Percentiles rank a stretch among this genome's conserved stretches.
phyloP scores from a whole-genome alignment of 2,329 filamentous ascomycete genomes.

The Annulohypoxylon truncatum region DNA sequence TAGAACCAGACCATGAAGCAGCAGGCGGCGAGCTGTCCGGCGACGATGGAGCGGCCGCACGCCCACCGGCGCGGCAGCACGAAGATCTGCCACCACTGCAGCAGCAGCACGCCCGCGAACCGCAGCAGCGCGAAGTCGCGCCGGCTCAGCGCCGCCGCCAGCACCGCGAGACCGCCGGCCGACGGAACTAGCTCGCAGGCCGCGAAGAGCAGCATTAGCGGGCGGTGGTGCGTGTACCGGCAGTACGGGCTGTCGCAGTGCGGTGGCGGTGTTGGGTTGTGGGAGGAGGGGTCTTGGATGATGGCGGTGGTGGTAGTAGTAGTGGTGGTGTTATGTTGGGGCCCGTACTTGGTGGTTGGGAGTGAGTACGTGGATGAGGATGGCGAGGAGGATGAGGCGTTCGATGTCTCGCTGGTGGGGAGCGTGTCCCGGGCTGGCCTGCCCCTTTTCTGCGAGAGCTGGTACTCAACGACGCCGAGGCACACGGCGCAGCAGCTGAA shows the following conservation, averaged over 20 bases:
- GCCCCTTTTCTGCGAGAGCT: background rate
- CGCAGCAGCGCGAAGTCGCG: slow-evolving; percentile 32
- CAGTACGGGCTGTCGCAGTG: slow-evolving; percentile 35
- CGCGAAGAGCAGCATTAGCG: slow-evolving; percentile 28
- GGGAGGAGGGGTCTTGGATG: no score
- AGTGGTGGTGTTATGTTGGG: background rate
- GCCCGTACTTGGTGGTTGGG: background rate
- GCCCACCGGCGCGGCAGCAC: slow-evolving; percentile 32
- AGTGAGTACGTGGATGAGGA: background rate
- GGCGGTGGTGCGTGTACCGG: slow-evolving; percentile 31
- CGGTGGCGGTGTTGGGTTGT: background rate
- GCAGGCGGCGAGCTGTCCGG: slow-evolving; percentile 31
- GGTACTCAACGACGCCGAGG: slow-evolving; percentile 28
- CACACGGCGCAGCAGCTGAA: slow-evolving; percentile 42
- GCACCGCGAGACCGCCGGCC: background rate
- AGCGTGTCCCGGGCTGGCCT: background rate
- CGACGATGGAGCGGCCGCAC: slow-evolving; percentile 29
- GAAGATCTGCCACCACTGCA: slow-evolving; percentile 43
- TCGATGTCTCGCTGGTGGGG: slow-evolving; percentile 1
- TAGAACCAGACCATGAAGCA: slow-evolving; percentile 40
- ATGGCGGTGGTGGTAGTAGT: background rate
- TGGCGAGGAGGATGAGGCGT: background rate
- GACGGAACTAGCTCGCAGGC: slow-evolving; percentile 23
- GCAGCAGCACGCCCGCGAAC: slow-evolving; percentile 27
- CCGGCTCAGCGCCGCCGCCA: slow-evolving; percentile 30